Evolutionary conservation across 2,329 filamentous ascomycete genomes (phyloP), one percentile per base, ranked within the genome.

Genomic region (Fusarium camptoceras): DNA sequence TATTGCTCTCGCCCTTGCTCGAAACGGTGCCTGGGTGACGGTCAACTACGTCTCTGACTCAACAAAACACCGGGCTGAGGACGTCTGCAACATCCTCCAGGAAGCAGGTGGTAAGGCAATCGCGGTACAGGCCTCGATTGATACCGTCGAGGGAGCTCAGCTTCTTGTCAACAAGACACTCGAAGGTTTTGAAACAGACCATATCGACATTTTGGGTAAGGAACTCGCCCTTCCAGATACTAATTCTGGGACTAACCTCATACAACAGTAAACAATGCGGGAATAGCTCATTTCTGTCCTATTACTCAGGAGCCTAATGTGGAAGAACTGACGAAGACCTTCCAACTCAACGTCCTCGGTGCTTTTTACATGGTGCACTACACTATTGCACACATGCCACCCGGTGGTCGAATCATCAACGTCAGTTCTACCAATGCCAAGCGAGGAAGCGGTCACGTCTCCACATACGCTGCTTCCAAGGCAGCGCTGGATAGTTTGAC

Each of bases 161-260:
- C 64, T 74, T 44, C 73, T 84, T 7, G 77, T 81, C 11, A 43
- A 73, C 3, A 72, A 81, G 58, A 80, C 81, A 0, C 71, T 83
- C 2, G 62, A 77, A 31, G 75, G 68, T 0, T 79, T 83, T 44
- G 53, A 60, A 5, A 74, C 73, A 0, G 76, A 82, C 39, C 76
- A 78, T 15, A 78, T 84, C 44, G 81, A 84, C 44, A 83, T 84
- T 30, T 64, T 84, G 0, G 77, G 82, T 82, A 67, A 46, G 73
- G 3, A 9, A 0, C n/a, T 2, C 3, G 18, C 4, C 20, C 3
- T 2, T 14, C 2, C n/a, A 11, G 18, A 12, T 11, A 30, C 6
- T 7, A 6, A 22, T 4, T 20, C 4, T 7, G 3, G 15, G n/a
- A 22, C 6, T 24, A 16, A 42, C 9, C 3, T 11, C 6, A 3